Conservation (phyloP, 2,329 filamentous ascomycete species). For the Monilinia aucupariae region DNA sequence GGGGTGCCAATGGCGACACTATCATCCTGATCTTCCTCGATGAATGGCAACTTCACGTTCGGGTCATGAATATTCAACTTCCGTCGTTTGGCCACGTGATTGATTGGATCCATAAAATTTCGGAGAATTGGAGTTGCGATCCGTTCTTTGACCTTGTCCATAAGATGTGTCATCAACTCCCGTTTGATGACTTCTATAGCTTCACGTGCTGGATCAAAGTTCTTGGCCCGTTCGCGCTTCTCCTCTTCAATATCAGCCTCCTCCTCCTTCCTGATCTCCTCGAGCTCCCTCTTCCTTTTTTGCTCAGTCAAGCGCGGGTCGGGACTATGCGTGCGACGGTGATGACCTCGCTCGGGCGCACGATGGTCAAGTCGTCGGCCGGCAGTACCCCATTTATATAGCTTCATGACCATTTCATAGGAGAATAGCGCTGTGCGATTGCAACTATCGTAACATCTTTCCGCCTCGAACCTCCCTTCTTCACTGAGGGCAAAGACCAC, state of each 20-base stretch:
- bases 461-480: conserved; percentile 71
- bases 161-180: conserved; percentile 79
- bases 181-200: conserved; percentile 72
- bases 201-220: conserved; percentile 84
- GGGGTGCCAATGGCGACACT: conserved; percentile 61
- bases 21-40: conserved; percentile 54
- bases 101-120: conserved; percentile 74
- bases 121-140: conserved; percentile 77
- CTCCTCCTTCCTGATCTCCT: conserved; percentile 64
- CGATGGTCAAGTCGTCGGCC: conserved; percentile 21
- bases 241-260: conserved; percentile 83
- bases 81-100: conserved; percentile 72
- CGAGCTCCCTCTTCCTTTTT: conserved; percentile 59
- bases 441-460: conserved; percentile 71
- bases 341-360: conserved; percentile 20
- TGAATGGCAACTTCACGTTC: conserved; percentile 51
- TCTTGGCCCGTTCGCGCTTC: conserved; percentile 77
- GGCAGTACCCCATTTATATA: conserved; percentile 44
- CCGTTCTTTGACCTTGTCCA: conserved; percentile 82
- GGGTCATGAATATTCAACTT: conserved; percentile 72
- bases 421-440: conserved; percentile 85
- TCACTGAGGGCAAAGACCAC: conserved; percentile 80
- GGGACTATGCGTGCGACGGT: conserved; percentile 42
- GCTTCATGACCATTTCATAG: conserved; percentile 87
- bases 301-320: conserved; percentile 40